These are phyloP conservation scores for Xylaria cubensis DNA, from an alignment of 495 filamentous ascomycete species.

Conservation along the genomic window DNA sequence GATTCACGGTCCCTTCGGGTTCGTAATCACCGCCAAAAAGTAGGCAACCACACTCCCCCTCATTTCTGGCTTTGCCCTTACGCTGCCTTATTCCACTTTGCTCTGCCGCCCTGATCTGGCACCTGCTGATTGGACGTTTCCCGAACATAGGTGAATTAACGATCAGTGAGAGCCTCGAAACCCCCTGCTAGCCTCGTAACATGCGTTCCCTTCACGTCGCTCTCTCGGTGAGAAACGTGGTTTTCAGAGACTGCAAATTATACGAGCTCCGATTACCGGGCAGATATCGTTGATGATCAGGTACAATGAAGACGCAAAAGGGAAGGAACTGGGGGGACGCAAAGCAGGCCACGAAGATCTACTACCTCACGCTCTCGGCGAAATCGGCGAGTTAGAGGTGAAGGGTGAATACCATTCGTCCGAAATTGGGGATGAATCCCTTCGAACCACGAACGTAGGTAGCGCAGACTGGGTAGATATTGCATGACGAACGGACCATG, in stretches of 20 bases:
- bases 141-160: not conserved
- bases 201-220: conserved; percentile 5
- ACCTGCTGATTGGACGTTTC: conserved; percentile 7
- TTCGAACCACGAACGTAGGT: conserved; percentile 2
- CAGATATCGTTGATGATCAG: not conserved
- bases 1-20: not conserved
- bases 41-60: conserved; percentile 5
- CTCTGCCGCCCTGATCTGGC: not conserved
- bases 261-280: too few species aligned
- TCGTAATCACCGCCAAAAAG: not conserved
- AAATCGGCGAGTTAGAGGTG: conserved; percentile 1
- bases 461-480: not conserved
- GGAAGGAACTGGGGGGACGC: not conserved
- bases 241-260: not conserved
- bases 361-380: not conserved
- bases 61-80: not conserved
- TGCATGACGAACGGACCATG: conserved; percentile 14
- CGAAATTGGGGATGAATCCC: conserved; percentile 14
- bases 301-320: not conserved
- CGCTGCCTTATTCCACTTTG: conserved; percentile 10
- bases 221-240: not conserved
- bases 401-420: conserved; percentile 21
- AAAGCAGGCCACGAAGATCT: not conserved
- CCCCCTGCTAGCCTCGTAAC: not conserved
- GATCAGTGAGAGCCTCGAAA: not conserved